These are phyloP conservation scores for Astrocystis sublimbata DNA, from an alignment of 495 filamentous ascomycete species.

Conservation along the genomic window DNA sequence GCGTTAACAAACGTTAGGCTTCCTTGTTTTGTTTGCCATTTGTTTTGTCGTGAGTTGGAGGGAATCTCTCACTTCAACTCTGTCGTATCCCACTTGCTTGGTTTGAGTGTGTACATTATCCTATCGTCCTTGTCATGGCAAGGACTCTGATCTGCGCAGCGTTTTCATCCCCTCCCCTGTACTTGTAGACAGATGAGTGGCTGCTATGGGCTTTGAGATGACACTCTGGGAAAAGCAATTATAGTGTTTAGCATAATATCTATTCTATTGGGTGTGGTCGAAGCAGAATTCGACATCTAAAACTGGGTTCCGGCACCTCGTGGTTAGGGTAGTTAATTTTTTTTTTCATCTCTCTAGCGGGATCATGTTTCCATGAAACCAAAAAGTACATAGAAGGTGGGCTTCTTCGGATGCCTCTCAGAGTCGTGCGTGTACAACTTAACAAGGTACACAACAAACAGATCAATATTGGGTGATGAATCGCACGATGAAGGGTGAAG, in stretches of 20 bases:
- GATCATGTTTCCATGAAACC: too few relatives aligned
- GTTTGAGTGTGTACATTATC: slow-evolving; percentile 8
- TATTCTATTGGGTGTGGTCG: neutral
- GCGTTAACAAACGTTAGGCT: slow-evolving; percentile 25
- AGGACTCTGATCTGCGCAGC: neutral
- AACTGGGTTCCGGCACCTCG: neutral
- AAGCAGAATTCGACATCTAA: neutral
- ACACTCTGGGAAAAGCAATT: neutral
- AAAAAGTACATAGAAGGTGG: too few relatives aligned
- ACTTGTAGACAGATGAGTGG: neutral
- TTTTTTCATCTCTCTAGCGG: too few relatives aligned
- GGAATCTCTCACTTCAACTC: neutral
- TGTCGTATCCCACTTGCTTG: too few relatives aligned
- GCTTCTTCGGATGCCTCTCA: too few relatives aligned
- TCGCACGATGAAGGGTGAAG: too few relatives aligned
- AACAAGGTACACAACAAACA: too few relatives aligned
- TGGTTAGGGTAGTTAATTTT: slow-evolving; percentile 1
- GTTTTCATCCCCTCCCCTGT: neutral
- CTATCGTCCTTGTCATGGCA: neutral
- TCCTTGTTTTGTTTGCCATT: too few relatives aligned
- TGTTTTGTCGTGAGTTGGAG: neutral
- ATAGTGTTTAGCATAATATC: neutral
- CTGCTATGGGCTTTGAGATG: slow-evolving; percentile 3
- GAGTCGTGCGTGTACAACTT: too few relatives aligned
- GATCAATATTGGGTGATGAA: too few relatives aligned